Evolutionary conservation across 768 basidiomycete genomes (phyloP), one percentile per base, ranked within the genome.

Genomic region (Lactarius akahatsu): DNA sequence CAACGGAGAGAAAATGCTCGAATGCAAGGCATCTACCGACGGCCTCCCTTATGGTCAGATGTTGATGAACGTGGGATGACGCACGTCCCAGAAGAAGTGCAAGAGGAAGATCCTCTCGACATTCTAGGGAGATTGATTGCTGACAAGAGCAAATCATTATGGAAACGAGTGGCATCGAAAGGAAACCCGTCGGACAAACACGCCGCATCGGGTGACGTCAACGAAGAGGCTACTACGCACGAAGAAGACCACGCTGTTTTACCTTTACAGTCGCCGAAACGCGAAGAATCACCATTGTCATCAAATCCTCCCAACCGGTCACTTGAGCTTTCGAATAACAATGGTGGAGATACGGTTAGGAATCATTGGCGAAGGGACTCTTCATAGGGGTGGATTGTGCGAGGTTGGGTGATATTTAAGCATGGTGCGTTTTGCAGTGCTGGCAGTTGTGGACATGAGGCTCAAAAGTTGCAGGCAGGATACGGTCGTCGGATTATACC

Each of bases 1-100:
- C 72, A 73, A 36, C 73, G 73, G 16, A 73, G 72, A 38, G 50
- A 59, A 3, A n/a, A 28, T 38, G 28, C 18, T 34, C 56, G 30
- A 18, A 26, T 38, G 15, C 58, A 52, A 16, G 38, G 40, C 52
- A 18, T 36, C 23, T 36, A 47, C 18, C 64, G 23, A 57, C 63
- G 41, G 10, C 52, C 63, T 20, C 54, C 59, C 18, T n/a, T 45
- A 45, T 65, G 64, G 63, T 60, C 59, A 32, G 68, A 65, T 7
- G 3, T 36, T 4, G 64, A 69, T n/a, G 61, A 58, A 9, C 58
- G n/a, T 13, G 45, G 56, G 10, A 26, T 59, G 57, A 50, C 8
- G 45, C 36, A 23, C 20, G 32, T 40, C 15, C 50, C 59, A 20
- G 41, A 55, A 16, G 67, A 63, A 59, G 38, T 40, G 59, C 55